Evolutionary conservation across 805 yeast species (phyloP), one percentile per base, ranked within the genome.

Genomic region (Nakazawaea ernobii): DNA sequence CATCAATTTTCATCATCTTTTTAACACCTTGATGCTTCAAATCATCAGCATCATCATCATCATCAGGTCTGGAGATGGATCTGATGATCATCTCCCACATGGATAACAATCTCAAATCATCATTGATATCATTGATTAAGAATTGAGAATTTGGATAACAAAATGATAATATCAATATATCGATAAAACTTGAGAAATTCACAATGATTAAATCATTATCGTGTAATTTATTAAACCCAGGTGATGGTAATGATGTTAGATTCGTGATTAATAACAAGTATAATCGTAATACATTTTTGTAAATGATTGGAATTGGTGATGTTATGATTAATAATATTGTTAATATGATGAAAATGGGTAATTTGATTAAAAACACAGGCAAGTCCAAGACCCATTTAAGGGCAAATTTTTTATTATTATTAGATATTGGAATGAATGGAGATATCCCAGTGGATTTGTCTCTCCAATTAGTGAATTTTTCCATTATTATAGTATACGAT

Each of bases 361-460:
- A 68, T n/a, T 53, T 52, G 6, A 28, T 9, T 6, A 37, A 8
- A 5, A 20, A 4, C 20, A 32, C 42, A 32, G 35, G 42, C 42
- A 50, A 29, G 24, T 32, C n/a, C 33, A 38, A 14, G 42, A 47
- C 32, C 24, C 24, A 20, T 20, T 20, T 20, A 20, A 20, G 24
- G 24, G n/a, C n/a, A n/a, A n/a, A n/a, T n/a, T n/a, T n/a, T n/a
- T n/a, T n/a, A n/a, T n/a, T n/a, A n/a, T 7, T 36, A 8, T 24
- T 50, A n/a, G 66, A 55, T 0, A 61, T 54, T 1, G 95, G 95
- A 67, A 85, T 69, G 55, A 88, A 89, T 2, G 97, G 97, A 0
- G 95, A 83, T 32, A 90, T 86, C n/a, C 97, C 97, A 1, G 97
- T 90, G 4, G 92, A 94, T 52, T 82, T 86, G 60, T 89, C 97